Conservation (phyloP, 129 eudicot species). For the Silybum marianum region DNA sequence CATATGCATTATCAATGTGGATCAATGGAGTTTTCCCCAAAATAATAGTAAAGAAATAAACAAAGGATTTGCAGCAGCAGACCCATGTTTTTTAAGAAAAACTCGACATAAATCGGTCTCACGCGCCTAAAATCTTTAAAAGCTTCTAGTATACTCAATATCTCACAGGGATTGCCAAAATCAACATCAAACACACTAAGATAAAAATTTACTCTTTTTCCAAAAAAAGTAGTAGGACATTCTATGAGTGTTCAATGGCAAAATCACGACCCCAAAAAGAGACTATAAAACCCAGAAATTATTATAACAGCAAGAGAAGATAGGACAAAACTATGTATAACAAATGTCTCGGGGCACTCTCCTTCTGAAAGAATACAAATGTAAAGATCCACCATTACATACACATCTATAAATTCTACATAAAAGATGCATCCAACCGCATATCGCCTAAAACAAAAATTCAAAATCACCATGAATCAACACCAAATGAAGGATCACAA, state of each 20-base stretch:
- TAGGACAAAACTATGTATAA: no score
- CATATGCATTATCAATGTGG: neutral
- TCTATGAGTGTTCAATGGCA: no score
- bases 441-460: no score
- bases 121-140: neutral
- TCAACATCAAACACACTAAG: neutral
- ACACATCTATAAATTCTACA: no score
- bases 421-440: no score
- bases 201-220: neutral
- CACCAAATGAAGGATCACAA: neutral
- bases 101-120: neutral
- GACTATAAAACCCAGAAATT: no score
- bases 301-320: no score
- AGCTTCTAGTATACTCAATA: neutral
- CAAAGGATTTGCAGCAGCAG: neutral
- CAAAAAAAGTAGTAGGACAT: no score
- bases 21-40: neutral
- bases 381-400: no score
- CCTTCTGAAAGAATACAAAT: no score
- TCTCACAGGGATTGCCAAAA: neutral
- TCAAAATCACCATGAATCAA: neutral
- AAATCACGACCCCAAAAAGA: no score
- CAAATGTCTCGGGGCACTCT: no score
- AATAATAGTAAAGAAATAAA: neutral
- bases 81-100: neutral